phyloP scores from a whole-genome alignment of 257 asterid species.

The Solanum infundibuliforme region DNA sequence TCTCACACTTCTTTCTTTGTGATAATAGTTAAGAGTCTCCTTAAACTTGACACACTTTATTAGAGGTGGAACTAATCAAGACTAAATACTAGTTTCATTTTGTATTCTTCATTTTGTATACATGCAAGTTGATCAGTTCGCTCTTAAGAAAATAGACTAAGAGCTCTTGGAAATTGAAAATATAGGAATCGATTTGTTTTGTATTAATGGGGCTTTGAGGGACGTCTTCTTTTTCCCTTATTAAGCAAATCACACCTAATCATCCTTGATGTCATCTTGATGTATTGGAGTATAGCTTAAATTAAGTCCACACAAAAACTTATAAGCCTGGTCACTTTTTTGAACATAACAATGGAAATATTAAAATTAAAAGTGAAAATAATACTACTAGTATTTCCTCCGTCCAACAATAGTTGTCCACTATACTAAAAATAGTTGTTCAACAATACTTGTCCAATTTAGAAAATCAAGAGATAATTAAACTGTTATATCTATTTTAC shows the following conservation, averaged over 20 bases:
- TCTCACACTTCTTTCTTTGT: background rate
- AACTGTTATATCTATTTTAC: too few species aligned
- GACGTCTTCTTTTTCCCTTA: background rate
- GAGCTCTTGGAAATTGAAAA: background rate
- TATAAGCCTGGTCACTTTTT: too few species aligned
- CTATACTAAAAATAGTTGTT: too few species aligned
- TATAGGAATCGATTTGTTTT: background rate
- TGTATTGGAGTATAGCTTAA: background rate
- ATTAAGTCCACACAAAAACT: background rate
- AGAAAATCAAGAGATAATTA: too few species aligned
- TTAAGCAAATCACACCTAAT: background rate
- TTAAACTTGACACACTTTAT: too few species aligned
- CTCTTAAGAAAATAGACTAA: too few species aligned
- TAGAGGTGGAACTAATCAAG: background rate
- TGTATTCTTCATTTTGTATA: too few species aligned
- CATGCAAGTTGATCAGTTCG: background rate
- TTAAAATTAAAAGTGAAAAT: too few species aligned
- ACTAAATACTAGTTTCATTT: background rate
- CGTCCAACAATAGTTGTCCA: too few species aligned
- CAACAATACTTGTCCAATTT: too few species aligned
- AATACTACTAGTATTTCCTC: too few species aligned
- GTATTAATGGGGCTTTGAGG: background rate
- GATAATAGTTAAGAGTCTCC: background rate
- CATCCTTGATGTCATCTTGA: background rate
- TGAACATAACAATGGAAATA: too few species aligned